These are phyloP conservation scores for Themeda triandra DNA, from an alignment of 176 grass and related monocot genomes.

Conservation along the genomic window DNA sequence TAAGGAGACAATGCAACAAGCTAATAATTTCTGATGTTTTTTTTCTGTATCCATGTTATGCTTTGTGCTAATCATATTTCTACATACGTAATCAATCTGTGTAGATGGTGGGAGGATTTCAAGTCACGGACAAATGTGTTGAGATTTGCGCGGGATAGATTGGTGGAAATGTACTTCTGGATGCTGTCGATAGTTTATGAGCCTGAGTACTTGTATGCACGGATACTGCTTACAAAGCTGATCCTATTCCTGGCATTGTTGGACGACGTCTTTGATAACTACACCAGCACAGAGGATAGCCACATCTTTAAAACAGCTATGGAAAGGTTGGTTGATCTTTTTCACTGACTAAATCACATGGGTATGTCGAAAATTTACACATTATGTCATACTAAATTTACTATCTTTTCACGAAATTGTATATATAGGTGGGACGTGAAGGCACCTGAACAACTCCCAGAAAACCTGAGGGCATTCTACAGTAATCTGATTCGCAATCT, in stretches of 20 bases:
- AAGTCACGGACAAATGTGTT: slow-evolving; percentile 2
- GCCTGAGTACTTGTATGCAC: slow-evolving; percentile 25
- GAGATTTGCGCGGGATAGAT: slow-evolving; percentile 28
- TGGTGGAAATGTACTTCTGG: slow-evolving; percentile 55
- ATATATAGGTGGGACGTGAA: slow-evolving; percentile 23
- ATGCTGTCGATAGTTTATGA: slow-evolving; percentile 31
- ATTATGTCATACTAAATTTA: neutral
- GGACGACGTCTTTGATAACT: slow-evolving; percentile 52
- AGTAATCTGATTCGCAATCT: neutral
- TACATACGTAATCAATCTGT: no score
- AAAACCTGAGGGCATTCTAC: slow-evolving; percentile 22
- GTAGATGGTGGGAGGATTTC: slow-evolving; percentile 45
- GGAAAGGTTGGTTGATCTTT: slow-evolving; percentile 25
- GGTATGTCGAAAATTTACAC: neutral
- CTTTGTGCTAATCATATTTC: no score
- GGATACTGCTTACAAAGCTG: slow-evolving; percentile 32
- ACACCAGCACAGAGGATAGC: slow-evolving; percentile 45
- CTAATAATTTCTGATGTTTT: no score
- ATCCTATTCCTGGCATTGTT: slow-evolving; percentile 5
- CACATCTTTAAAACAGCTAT: slow-evolving; percentile 22
- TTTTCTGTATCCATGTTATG: no score
- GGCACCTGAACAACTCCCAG: slow-evolving; percentile 14
- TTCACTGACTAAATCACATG: neutral
- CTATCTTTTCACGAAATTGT: neutral
- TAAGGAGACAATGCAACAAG: neutral